These are phyloP conservation scores for Metrosideros polymorpha DNA, from an alignment of 441 rosid genomes.

Conservation along the genomic window DNA sequence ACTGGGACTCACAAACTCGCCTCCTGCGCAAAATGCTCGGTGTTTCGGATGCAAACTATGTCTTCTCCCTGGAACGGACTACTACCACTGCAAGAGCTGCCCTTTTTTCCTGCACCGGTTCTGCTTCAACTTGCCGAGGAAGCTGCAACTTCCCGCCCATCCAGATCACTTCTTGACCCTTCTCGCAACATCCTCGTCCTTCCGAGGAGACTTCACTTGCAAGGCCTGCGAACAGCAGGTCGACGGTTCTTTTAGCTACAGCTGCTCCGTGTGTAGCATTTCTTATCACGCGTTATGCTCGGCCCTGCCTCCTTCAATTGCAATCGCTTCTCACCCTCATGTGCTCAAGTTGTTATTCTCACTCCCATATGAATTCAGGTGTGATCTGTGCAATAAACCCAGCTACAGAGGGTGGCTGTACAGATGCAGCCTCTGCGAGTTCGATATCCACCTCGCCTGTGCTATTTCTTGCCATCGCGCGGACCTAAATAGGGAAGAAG, in stretches of 20 bases:
- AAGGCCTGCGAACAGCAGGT: conserved; percentile 27
- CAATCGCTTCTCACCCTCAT: conserved; percentile 31
- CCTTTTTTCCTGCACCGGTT: conserved; percentile 25
- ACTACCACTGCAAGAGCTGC: conserved; percentile 32
- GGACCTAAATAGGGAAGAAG: conserved; percentile 1
- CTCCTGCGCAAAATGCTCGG: background rate
- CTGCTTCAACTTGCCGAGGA: conserved; percentile 36
- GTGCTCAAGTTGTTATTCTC: conserved; percentile 34
- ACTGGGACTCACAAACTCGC: background rate
- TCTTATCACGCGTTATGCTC: conserved; percentile 34
- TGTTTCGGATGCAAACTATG: conserved; percentile 31
- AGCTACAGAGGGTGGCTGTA: conserved; percentile 39
- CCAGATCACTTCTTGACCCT: conserved; percentile 29
- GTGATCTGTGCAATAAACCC: conserved; percentile 32
- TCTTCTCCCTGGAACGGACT: conserved; percentile 17
- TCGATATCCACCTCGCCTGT: conserved; percentile 37
- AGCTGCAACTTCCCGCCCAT: conserved; percentile 31
- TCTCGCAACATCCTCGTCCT: conserved; percentile 4
- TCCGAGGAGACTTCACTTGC: conserved; percentile 9
- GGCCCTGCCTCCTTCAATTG: conserved; percentile 25
- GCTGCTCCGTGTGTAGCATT: conserved; percentile 17
- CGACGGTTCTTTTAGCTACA: conserved; percentile 30
- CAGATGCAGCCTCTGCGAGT: conserved; percentile 41
- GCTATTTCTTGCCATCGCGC: conserved; percentile 19
- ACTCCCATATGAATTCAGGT: conserved; percentile 31